Base-by-base conservation (phyloP, 2,329 filamentous ascomycete genomes). In the Teratosphaeria pseudoeucalypti region DNA sequence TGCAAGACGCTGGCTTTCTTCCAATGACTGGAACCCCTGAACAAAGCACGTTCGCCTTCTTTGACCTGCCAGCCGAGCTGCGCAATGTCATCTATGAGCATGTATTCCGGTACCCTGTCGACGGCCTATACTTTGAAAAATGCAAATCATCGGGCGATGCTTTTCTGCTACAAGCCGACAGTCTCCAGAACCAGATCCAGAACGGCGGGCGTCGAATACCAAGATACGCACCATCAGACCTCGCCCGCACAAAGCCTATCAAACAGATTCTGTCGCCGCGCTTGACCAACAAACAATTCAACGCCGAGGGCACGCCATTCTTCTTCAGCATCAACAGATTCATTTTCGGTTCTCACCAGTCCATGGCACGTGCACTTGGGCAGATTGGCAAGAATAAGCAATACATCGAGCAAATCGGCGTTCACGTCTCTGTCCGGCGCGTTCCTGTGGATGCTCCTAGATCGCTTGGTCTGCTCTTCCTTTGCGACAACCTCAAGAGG, bases 61-160 rank as follows among this genome's bases (percentile, higher is more conserved):
- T 60, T 19, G 23, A 56, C 10, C 47, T 61, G 12, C 60, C 60
- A 14, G 39, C 54, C 26, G 60, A 61, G 55, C 34, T 61, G 7
- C 53, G 57, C 19, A 58, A 61, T 29, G n/a, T 14, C 2, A 61
- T 61, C 54, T 59, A 54, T 19, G 60, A 61, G 54, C 43, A 57
- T 5, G 16, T 52, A 14, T 61, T 61, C 47, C 32, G 23, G 39
- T 53, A 29, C 29, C 47, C 56, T 26, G 19, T 23, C 12, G 23
- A 26, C 14, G 43, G 43, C 39, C 11, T 57, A 43, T 26, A 52
- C 12, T 34, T 53, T 23, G 39, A 43, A 12, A 2, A 5, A 43
- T 43, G 6, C 37, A 43, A 43, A n/a, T 2, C 11, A 14, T 14
- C 16, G 37, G 11, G 37, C 2, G 37, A 43, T 6, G 37, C 37